These are phyloP conservation scores for Marchantia polymorpha DNA, from an alignment of 225 moss, liverwort and hornwort genomes.

Conservation along the genomic window DNA sequence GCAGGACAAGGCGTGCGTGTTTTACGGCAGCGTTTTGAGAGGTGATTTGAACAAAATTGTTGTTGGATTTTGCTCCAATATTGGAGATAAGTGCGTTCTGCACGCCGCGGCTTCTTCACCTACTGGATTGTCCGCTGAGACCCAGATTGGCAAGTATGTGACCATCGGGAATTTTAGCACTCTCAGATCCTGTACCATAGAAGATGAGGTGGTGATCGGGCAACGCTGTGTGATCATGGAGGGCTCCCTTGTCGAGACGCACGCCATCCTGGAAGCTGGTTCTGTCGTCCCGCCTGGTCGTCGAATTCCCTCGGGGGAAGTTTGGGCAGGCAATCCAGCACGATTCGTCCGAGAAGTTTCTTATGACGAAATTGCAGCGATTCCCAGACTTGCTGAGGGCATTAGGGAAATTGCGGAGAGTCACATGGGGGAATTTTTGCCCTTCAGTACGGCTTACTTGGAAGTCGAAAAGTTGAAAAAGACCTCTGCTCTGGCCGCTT, in stretches of 20 bases:
- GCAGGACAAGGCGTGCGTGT: constrained; percentile 80
- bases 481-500: constrained; percentile 11
- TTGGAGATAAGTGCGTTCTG: constrained; percentile 85
- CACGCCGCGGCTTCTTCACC: constrained; percentile 74
- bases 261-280: constrained; percentile 75
- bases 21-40: constrained; percentile 82
- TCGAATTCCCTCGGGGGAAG: constrained; percentile 79
- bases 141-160: constrained; percentile 74
- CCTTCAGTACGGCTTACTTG: constrained; percentile 78
- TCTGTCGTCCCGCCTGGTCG: constrained; percentile 89
- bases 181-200: constrained; percentile 90
- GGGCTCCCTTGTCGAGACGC: constrained; percentile 83
- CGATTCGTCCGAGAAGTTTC: constrained; percentile 72
- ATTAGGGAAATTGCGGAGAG: constrained; percentile 60
- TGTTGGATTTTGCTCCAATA: constrained; percentile 71
- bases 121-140: constrained; percentile 71
- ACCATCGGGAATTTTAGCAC: constrained; percentile 73
- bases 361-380: constrained; percentile 70
- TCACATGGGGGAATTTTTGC: constrained; percentile 69
- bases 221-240: constrained; percentile 86
- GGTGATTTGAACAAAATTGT: constrained; percentile 89
- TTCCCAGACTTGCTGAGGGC: constrained; percentile 64
- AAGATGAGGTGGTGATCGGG: constrained; percentile 80
- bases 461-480: constrained; percentile 79
- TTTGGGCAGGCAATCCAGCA: constrained; percentile 94